Percentiles rank a stretch among this genome's conserved stretches.
Conservation (phyloP, 2,329 filamentous ascomycete species). For the Arthroderma sp. region DNA sequence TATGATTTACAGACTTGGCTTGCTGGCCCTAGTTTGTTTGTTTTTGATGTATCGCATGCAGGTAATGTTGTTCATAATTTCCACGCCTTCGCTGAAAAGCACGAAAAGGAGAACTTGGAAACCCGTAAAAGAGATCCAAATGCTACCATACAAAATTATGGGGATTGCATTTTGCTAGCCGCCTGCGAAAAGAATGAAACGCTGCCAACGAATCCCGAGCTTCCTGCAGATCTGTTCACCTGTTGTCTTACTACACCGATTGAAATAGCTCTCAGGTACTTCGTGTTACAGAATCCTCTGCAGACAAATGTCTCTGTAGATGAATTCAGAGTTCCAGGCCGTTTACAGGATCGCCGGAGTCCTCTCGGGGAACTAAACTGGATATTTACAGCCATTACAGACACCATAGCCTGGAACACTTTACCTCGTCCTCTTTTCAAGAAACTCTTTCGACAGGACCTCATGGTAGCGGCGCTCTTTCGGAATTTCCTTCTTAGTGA, state of each 20-base stretch:
- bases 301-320: constrained; percentile 58
- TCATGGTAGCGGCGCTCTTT: constrained; percentile 98
- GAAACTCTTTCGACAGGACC: constrained; percentile 90
- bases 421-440: constrained; percentile 82
- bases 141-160: constrained; percentile 49
- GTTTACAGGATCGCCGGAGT: constrained; percentile 82
- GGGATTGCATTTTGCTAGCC: constrained; percentile 82
- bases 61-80: constrained; percentile 94
- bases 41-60: constrained; percentile 95
- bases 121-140: constrained; percentile 62
- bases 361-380: constrained; percentile 94
- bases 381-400: constrained; percentile 98
- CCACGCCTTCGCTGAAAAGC: constrained; percentile 85
- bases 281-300: constrained; percentile 81
- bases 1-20: constrained; percentile 95
- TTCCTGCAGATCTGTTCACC: constrained; percentile 92
- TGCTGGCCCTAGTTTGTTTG: constrained; percentile 86
- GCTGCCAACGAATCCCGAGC: constrained; percentile 80
- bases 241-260: constrained; percentile 94
- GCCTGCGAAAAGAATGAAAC: constrained; percentile 86
- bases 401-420: constrained; percentile 97
- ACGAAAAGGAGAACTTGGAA: constrained; percentile 77
- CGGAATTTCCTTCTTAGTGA: constrained; percentile 91
- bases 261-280: constrained; percentile 92
- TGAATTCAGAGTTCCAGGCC: constrained; percentile 76